Conservation (phyloP, 2,329 filamentous ascomycete species). For the Macroventuria anomochaeta region DNA sequence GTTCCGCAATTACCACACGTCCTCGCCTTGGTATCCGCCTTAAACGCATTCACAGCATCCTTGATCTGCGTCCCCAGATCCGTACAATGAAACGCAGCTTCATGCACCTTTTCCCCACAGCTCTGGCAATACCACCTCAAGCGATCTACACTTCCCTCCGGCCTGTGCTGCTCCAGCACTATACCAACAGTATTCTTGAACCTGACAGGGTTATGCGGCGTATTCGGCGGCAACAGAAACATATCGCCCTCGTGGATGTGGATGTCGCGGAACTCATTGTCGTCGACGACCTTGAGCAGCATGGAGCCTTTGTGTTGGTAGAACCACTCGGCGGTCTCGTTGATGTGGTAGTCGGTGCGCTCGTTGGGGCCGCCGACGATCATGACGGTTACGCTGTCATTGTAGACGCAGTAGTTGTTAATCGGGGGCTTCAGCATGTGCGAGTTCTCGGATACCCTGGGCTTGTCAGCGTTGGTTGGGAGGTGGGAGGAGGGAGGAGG, state of each 20-base stretch:
- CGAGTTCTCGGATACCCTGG: conserved; percentile 87
- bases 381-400: conserved; percentile 83
- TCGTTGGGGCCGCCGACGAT: conserved; percentile 96
- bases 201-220: conserved; percentile 93
- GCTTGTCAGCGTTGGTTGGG: neutral
- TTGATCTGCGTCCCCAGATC: conserved; percentile 96
- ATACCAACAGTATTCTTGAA: conserved; percentile 94
- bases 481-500: neutral
- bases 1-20: conserved; percentile 79
- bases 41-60: conserved; percentile 83
- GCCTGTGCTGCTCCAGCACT: conserved; percentile 85
- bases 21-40: conserved; percentile 70
- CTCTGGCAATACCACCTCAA: conserved; percentile 88
- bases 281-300: conserved; percentile 89
- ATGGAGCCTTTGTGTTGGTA: conserved; percentile 94
- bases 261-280: conserved; percentile 75
- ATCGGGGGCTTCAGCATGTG: conserved; percentile 92
- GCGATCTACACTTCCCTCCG: conserved; percentile 71
- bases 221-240: conserved; percentile 91
- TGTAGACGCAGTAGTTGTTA: conserved; percentile 98
- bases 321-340: conserved; percentile 95
- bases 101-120: conserved; percentile 78
- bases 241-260: conserved; percentile 91
- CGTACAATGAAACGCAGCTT: conserved; percentile 85
- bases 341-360: conserved; percentile 98